Evolutionary conservation across 371 early-diverging fungal genomes (phyloP).

Genomic region (Rhizopus delemar): DNA sequence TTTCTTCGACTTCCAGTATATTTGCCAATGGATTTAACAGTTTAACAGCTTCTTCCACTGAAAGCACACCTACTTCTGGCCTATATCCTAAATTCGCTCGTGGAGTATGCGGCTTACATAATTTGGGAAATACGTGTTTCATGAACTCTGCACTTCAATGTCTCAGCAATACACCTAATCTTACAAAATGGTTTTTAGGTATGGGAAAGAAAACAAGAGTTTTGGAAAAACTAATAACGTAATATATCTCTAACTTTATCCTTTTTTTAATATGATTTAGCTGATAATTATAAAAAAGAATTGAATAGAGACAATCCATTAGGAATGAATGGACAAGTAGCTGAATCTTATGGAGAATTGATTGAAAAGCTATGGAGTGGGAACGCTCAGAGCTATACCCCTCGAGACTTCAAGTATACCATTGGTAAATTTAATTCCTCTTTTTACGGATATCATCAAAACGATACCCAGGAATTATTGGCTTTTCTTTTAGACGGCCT

Average conservation of each 20-base stretch:
- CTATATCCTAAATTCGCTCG: background rate
- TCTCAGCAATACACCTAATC: constrained; percentile 64
- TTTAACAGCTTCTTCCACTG: constrained; percentile 3
- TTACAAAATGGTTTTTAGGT: constrained; percentile 64
- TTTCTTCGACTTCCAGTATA: constrained; percentile 25
- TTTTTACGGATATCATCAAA: constrained; percentile 73
- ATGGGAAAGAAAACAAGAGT: background rate
- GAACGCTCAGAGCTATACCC: constrained; percentile 42
- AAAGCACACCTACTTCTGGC: constrained; percentile 11
- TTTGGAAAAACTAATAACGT: too few relatives aligned
- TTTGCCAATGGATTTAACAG: constrained; percentile 28
- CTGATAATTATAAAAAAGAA: constrained; percentile 44
- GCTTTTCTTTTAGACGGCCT: constrained; percentile 64
- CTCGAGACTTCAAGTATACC: constrained; percentile 71
- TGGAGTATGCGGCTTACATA: constrained; percentile 70
- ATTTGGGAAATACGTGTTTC: constrained; percentile 90
- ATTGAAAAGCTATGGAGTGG: constrained; percentile 65
- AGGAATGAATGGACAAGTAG: constrained; percentile 64
- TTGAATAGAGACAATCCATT: constrained; percentile 60
- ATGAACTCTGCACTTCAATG: constrained; percentile 88
- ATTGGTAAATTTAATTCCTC: constrained; percentile 67
- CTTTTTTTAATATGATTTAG: constrained; percentile 12
- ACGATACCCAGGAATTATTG: constrained; percentile 74
- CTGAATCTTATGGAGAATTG: constrained; percentile 67
- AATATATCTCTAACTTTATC: background rate